Percentiles rank a stretch among this genome's conserved stretches.
Evolutionary conservation across 495 filamentous ascomycete species (phyloP).

Genomic region (Talaromyces wortmannii): DNA sequence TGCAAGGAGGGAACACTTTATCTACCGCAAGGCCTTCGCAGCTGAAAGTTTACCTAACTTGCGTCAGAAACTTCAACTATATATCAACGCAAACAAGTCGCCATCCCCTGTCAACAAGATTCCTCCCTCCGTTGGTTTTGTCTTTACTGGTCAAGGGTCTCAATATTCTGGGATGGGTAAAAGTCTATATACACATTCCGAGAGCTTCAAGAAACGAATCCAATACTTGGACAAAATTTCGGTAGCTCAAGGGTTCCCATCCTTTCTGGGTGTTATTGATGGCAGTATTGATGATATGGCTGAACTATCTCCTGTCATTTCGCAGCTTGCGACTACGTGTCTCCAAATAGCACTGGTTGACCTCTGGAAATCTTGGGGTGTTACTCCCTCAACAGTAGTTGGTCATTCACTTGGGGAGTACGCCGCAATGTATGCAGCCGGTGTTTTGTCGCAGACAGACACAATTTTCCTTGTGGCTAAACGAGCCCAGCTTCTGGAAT

Average conservation of each 20-base stretch:
- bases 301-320: slow-evolving; percentile 33
- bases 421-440: slow-evolving; percentile 30
- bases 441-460: slow-evolving; percentile 27
- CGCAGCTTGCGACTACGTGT: slow-evolving; percentile 41
- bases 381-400: slow-evolving; percentile 22
- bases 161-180: slow-evolving; percentile 51
- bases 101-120: slow-evolving; percentile 32
- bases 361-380: slow-evolving; percentile 23
- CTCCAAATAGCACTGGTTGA: slow-evolving; percentile 24
- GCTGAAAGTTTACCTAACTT: slow-evolving; percentile 5
- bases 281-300: slow-evolving; percentile 5
- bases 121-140: slow-evolving; percentile 33
- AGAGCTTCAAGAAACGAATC: slow-evolving; percentile 55
- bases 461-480: slow-evolving; percentile 27
- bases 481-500: slow-evolving; percentile 22
- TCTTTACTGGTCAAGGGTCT: slow-evolving; percentile 44
- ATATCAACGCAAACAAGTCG: slow-evolving; percentile 13
- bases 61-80: slow-evolving; percentile 14
- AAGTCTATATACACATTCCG: slow-evolving; percentile 51
- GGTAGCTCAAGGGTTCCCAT: slow-evolving; percentile 16
- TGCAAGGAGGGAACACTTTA: slow-evolving; percentile 49
- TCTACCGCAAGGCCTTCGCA: slow-evolving; percentile 9
- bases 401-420: slow-evolving; percentile 39
- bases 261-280: slow-evolving; percentile 16
- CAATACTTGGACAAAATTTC: slow-evolving; percentile 22